phyloP scores from a whole-genome alignment of 73 alveolate genomes.

The Paramecium tetraurelia region DNA sequence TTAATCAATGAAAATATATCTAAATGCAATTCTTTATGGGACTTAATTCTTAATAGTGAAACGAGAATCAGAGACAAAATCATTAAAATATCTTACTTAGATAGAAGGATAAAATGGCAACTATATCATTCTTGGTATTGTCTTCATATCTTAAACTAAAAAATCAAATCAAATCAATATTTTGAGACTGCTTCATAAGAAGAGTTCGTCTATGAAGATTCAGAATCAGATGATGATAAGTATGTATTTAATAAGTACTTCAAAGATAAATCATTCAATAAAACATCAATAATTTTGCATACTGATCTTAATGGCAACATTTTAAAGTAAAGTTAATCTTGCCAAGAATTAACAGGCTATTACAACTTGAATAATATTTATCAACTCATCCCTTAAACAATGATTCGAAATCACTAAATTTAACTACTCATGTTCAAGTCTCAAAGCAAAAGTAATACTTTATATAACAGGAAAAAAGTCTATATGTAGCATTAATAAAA shows the following conservation, averaged over 20 bases:
- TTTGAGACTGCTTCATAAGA: not conserved
- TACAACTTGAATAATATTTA: not conserved
- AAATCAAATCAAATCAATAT: not conserved
- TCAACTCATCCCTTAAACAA: not conserved
- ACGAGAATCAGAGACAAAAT: not conserved
- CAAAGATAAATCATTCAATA: not conserved
- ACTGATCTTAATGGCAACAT: not conserved
- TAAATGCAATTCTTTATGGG: not conserved
- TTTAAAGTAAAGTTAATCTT: not conserved
- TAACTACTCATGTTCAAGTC: not conserved
- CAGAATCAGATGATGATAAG: not conserved
- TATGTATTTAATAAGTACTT: not conserved
- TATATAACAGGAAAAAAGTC: not conserved
- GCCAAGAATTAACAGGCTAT: not conserved
- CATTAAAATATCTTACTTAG: not conserved
- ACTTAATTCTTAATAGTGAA: not conserved
- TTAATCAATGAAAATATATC: not conserved
- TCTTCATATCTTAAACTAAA: not conserved
- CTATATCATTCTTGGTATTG: not conserved
- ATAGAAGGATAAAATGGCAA: not conserved
- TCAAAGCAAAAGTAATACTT: not conserved
- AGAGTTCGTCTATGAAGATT: not conserved
- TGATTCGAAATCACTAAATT: not conserved
- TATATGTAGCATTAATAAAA: not conserved
- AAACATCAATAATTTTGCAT: not conserved